Base-by-base conservation (phyloP, 495 filamentous ascomycete genomes). In the Daldinia grandis region DNA sequence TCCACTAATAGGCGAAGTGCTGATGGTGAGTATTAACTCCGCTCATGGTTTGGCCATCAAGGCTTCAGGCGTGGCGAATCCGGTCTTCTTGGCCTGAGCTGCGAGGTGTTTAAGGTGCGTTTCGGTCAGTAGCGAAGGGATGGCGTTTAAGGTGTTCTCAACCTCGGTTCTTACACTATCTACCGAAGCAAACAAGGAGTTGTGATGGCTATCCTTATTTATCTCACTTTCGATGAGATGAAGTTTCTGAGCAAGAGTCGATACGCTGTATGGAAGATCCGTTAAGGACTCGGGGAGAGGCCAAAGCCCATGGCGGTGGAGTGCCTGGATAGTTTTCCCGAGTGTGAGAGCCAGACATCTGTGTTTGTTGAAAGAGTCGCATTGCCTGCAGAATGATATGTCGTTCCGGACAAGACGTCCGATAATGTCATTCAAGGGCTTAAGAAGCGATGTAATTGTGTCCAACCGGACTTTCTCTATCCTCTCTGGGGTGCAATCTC, bases 391-490 rank as follows among this genome's bases (percentile, higher is more conserved):
- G 37, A 49, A 38, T 17, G 62, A 50, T 28, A 38, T 14, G 12
- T 57, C 51, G 4, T 60, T 59, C 28, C 42, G 37, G 28, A 70
- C 57, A 10, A 70, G 57, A 27, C 56, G 30, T 51, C 58, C 35
- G 25, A 65, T 38, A 19, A 70, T 60, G 12, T 28, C 30, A 25
- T 65, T 44, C 15, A 65, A 17, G 24, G 62, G 61, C 14, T 49
- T 49, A 10, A 73, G 70, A 19, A 73, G 65, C n/a, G 49, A 21
- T 38, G 57, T 51, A 49, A 73, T 69, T 9, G 53, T 60, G 9
- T 64, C 31, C n/a, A 63, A 47, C 12, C 71, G 71, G 40, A 44
- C 59, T 54, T 47, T 21, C 28, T 69, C 56, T 51, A 73, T 73
- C 9, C 53, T 69, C 15, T 66, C 71, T 73, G 17, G 2, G 28